These are phyloP conservation scores for Pleomassaria siparia DNA, from an alignment of 2,329 filamentous ascomycete species.

Conservation along the genomic window DNA sequence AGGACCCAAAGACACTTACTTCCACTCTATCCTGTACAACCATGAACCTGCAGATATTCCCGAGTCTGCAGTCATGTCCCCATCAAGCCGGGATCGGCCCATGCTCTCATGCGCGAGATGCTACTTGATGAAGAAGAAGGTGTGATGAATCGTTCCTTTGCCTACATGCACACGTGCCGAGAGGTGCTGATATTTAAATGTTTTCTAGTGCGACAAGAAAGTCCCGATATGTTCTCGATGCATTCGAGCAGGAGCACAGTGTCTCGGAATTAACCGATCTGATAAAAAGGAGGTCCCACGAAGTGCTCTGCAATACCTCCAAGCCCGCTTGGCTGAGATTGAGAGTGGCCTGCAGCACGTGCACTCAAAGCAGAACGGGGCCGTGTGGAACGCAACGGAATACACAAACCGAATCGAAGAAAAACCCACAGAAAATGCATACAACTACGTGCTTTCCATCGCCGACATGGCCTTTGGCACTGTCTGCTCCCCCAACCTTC, in stretches of 20 bases:
- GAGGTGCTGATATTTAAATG: not conserved
- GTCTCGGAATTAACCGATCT: not conserved
- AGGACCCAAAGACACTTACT: not conserved
- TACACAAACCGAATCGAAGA: not conserved
- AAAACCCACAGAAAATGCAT: not conserved
- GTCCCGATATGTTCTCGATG: not conserved
- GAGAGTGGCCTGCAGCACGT: no score
- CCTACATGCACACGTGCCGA: no score
- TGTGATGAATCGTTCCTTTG: not conserved
- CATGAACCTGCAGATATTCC: not conserved
- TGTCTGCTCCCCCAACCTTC: not conserved
- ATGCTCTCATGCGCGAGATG: not conserved
- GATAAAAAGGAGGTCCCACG: not conserved
- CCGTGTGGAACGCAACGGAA: not conserved
- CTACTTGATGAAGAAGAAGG: not conserved
- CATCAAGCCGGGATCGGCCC: not conserved
- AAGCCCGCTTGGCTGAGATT: not conserved
- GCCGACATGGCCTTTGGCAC: not conserved
- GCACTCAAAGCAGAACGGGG: no score
- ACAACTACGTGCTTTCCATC: not conserved
- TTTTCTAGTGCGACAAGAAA: not conserved
- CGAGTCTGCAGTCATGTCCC: not conserved
- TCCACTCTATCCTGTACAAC: not conserved
- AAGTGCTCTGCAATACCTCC: not conserved
- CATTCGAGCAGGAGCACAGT: not conserved